Base-by-base conservation (phyloP, 129 eudicot genomes). In the Chrysanthemum seticuspe region DNA sequence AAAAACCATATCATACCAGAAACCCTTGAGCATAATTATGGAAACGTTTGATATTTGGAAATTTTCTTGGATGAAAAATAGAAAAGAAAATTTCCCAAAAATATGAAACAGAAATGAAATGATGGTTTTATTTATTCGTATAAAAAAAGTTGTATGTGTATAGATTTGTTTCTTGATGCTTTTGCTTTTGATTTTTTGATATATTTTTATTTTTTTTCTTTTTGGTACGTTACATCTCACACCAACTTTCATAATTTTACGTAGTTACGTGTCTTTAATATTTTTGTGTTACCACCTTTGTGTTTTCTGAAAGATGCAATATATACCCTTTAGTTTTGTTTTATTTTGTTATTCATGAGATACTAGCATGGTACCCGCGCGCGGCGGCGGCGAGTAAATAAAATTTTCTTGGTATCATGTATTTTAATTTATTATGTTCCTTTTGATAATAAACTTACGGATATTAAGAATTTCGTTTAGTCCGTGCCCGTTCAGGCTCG, bases 21-120 rank as follows among this genome's bases (percentile, higher is more conserved):
- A 83, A 83, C 78, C 83, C 62, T 65, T 0, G 5, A 34, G 40
- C 40, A 77, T 70, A 13, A 69, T 6, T 76, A 34, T 77, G 57
- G 71, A 77, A 61, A 77, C 63, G 62, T 61, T 77, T 70, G 56
- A 63, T 67, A 76, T 59, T 68, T 61, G 75, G 64, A 60, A 76
- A 76, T 61, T 76, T 76, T 76, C 80, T 76, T 27, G 6, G 19
- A 31, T 6, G 23, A 2, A 2, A n/a, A 76, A 57, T 12, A 14
- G 16, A 48, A 60, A 61, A 48, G 64, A 76, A 68, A 76, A 59
- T 67, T 48, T 76, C 80, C 80, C 62, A 34, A 23, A 51, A 52
- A 34, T 57, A 76, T 56, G 80, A 77, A 77, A 70, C 76, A 62
- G 76, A 70, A 70, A 44, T 56, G 15, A 27, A 45, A 40, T 54